These are phyloP conservation scores for Gastrodia elata DNA, from an alignment of 106 monocot genomes.

Conservation along the genomic window DNA sequence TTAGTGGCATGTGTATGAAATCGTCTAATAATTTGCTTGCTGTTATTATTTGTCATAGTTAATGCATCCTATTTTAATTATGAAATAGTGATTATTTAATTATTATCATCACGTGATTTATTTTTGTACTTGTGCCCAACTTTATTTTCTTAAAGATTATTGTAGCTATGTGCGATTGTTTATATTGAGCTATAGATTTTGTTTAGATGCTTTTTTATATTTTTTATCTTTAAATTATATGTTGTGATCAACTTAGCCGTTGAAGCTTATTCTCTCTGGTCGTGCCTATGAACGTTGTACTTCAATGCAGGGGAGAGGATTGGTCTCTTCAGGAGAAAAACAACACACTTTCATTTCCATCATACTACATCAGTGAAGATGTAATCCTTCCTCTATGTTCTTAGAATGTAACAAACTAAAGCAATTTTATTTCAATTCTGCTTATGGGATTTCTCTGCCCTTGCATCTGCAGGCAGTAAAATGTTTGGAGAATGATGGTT, in stretches of 20 bases:
- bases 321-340: constrained; percentile 65
- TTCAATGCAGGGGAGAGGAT: constrained; percentile 65
- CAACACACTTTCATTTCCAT: constrained; percentile 76
- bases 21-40: too few relatives aligned
- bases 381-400: constrained; percentile 34
- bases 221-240: not conserved
- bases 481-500: constrained; percentile 80
- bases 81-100: not conserved
- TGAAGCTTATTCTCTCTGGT: not conserved
- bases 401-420: not conserved
- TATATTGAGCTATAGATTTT: not conserved
- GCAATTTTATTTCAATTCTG: not conserved
- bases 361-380: constrained; percentile 96
- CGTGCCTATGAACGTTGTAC: not conserved
- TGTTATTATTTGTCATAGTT: too few relatives aligned
- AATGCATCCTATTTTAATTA: not conserved
- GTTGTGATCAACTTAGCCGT: not conserved
- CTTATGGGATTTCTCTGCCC: not conserved
- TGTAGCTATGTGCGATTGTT: not conserved
- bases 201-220: not conserved
- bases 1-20: too few relatives aligned
- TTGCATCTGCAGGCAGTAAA: constrained; percentile 54
- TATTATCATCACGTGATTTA: not conserved
- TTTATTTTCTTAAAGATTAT: not conserved
- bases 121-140: not conserved